A percentile compares a stretch with the other conserved stretches of the same genome.
Conservation (phyloP, 2,329 filamentous ascomycete genomes). For the Alternaria arborescens region DNA sequence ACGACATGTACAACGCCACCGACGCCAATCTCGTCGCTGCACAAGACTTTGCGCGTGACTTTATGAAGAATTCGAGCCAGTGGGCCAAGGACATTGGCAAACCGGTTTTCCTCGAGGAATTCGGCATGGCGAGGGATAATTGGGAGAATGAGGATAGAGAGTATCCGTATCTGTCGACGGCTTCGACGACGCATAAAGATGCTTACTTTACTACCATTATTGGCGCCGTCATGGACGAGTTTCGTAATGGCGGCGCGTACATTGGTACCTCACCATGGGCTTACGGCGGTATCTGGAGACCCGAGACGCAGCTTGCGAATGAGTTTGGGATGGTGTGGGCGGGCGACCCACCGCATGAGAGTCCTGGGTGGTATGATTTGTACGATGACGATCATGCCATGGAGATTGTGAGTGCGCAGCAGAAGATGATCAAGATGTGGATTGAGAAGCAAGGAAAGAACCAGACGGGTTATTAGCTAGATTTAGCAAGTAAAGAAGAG, state of each 20-base stretch:
- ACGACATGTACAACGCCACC: slow-evolving; percentile 50
- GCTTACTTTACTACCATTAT: slow-evolving; percentile 52
- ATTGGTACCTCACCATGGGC: slow-evolving; percentile 52
- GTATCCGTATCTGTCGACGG: slow-evolving; percentile 49
- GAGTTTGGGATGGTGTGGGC: slow-evolving; percentile 54
- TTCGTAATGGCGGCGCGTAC: slow-evolving; percentile 47
- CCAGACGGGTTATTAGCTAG: not conserved
- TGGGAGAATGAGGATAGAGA: slow-evolving; percentile 50
- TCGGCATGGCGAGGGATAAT: slow-evolving; percentile 53
- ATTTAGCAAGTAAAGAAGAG: not conserved
- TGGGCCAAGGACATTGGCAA: slow-evolving; percentile 52
- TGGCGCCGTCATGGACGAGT: slow-evolving; percentile 46
- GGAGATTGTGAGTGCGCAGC: slow-evolving; percentile 48
- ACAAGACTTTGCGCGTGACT: slow-evolving; percentile 47
- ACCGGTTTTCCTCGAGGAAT: slow-evolving; percentile 52
- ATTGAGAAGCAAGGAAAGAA: slow-evolving; percentile 28
- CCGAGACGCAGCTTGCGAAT: slow-evolving; percentile 50
- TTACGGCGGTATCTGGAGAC: slow-evolving; percentile 52
- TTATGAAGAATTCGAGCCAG: slow-evolving; percentile 45
- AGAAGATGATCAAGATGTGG: slow-evolving; percentile 41
- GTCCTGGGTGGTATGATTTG: slow-evolving; percentile 53
- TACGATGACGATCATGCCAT: slow-evolving; percentile 52
- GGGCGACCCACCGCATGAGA: slow-evolving; percentile 52
- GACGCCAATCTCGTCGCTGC: slow-evolving; percentile 43
- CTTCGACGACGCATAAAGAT: slow-evolving; percentile 50